Conservation (phyloP, 2,329 filamentous ascomycete species). For the Paradendryphiella salina region DNA sequence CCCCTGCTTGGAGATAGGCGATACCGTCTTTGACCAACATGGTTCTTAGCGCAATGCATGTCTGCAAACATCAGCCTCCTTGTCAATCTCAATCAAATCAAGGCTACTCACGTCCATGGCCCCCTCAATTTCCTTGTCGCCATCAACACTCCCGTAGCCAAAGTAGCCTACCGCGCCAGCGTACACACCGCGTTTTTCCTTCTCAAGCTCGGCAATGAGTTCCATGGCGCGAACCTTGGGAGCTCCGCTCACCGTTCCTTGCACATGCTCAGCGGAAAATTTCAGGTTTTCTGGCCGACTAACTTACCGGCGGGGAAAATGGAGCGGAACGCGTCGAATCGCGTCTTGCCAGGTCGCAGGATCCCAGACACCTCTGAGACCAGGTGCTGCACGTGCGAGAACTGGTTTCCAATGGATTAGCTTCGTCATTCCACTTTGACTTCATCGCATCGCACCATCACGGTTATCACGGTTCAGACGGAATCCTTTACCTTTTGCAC, state of each 20-base stretch:
- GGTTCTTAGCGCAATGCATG: conserved; percentile 76
- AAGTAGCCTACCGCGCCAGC: conserved; percentile 97
- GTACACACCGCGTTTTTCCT: conserved; percentile 92
- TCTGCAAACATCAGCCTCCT: conserved; percentile 42
- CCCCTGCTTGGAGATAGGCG: conserved; percentile 82
- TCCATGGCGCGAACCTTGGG: conserved; percentile 98
- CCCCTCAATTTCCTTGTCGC: conserved; percentile 67
- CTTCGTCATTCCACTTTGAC: conserved; percentile 2
- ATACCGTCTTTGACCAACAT: conserved; percentile 93
- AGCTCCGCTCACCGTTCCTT: conserved; percentile 80
- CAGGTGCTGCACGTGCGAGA: conserved; percentile 96
- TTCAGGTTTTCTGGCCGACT: conserved; percentile 14
- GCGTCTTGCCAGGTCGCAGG: conserved; percentile 78
- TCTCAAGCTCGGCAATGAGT: conserved; percentile 89
- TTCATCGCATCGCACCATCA: conserved; percentile 4
- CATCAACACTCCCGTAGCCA: conserved; percentile 75
- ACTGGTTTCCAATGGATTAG: conserved; percentile 52
- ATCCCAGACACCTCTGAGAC: conserved; percentile 94
- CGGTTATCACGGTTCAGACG: conserved; percentile 11
- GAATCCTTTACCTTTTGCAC: conserved; percentile 43
- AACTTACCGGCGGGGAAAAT: conserved; percentile 85
- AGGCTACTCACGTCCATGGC: conserved; percentile 70
- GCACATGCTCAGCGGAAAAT: conserved; percentile 14
- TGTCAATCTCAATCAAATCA: conserved; percentile 13
- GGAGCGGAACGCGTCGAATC: conserved; percentile 93